Base-by-base conservation (phyloP, 1,139 yeast genomes). In the Candida smagusa region DNA sequence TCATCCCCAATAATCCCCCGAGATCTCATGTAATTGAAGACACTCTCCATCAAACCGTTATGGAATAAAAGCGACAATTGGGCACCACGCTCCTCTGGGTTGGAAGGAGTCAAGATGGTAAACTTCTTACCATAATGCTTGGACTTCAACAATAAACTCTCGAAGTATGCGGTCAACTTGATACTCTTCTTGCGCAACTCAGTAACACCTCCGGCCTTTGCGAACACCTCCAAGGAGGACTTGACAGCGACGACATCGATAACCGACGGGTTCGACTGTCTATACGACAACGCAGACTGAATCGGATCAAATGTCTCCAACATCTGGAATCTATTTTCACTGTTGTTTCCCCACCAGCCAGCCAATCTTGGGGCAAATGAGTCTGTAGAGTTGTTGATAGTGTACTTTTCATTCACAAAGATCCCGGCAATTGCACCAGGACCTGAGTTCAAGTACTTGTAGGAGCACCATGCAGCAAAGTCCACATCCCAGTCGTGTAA, bases 321-420 rank as follows among this genome's bases (percentile, higher is more conserved):
- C 97, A 90, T 90, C 48, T 81, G 71, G 58, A 90, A 90, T 43
- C 97, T 66, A 24, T 78, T 79, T 2, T 53, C 49, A 0, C 82
- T 66, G 48, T 84, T 79, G 54, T 87, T 89, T 0, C 97, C 97
- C 97, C 97, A 90, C 97, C 97, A 90, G 1, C 97, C 97, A 0
- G 96, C 95, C 39, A 86, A 66, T 46, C 97, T 68, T 1, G 95
- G 84, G 27, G 75, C 53, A 36, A 68, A 68, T 31, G 61, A 59
- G 11, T 54, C 46, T 21, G 51, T 54, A 37, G 62, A 50, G 53
- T 54, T 64, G 46, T 55, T 50, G 33, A 52, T 52, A n/a, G 77
- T 70, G 53, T 63, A 66, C 37, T 52, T 59, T 47, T 78, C 81
- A 56, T 88, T 79, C 22, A 89, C 83, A 53, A 78, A 89, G 21